These are phyloP conservation scores for Magnolia kwangsiensis DNA, from an alignment of 164 flowering plant species.

Conservation along the genomic window DNA sequence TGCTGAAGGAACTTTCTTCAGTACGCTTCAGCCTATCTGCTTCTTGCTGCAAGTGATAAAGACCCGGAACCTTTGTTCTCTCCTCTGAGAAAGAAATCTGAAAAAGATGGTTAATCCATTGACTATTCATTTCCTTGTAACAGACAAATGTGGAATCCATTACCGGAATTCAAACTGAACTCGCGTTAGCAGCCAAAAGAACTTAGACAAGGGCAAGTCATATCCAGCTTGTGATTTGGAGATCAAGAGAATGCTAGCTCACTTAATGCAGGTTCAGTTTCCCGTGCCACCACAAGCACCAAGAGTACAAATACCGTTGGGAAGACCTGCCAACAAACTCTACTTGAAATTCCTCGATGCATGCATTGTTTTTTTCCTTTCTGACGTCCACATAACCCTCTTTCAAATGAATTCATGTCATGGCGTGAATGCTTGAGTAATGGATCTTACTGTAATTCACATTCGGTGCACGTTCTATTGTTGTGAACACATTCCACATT, in stretches of 20 bases:
- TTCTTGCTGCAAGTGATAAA: background rate
- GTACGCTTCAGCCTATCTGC: background rate
- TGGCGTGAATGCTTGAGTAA: background rate
- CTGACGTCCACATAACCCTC: background rate
- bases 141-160: background rate
- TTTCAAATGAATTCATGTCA: background rate
- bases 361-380: background rate
- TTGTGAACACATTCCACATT: background rate
- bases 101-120: background rate
- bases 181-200: background rate
- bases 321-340: background rate
- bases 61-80: background rate
- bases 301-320: background rate
- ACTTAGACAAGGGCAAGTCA: background rate
- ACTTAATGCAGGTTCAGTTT: background rate
- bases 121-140: too few species aligned
- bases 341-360: background rate
- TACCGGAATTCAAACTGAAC: background rate
- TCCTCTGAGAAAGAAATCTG: background rate
- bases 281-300: too few species aligned
- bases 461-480: background rate
- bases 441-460: background rate
- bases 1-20: background rate
- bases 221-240: background rate
- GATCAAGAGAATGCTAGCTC: background rate